Evolutionary conservation across 768 basidiomycete species (phyloP), one percentile per base, ranked within the genome.

Genomic region (Collybia sordida): DNA sequence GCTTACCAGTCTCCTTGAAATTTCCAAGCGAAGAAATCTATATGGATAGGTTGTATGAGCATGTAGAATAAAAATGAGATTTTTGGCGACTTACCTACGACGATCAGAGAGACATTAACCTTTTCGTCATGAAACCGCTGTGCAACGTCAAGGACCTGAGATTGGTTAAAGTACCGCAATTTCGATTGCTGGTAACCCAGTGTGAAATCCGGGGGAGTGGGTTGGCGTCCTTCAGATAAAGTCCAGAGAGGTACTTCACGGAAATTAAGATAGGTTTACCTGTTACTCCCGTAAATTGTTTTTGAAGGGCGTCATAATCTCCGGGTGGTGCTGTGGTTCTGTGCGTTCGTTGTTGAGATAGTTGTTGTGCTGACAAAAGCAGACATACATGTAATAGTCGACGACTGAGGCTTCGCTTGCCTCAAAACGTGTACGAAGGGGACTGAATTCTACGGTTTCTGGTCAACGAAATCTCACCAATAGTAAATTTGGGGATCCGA

Each of bases 151-250:
- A 63, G 42, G 21, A 70, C 56, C 47, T 70, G 67, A 0, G 66
- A 62, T 50, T 70, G 64, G 46, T 70, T 69, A 55, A 55, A 68
- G 49, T 71, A 71, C 27, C 69, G 58, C n/a, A 72, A 57, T 55
- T 68, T 68, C 14, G 67, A 68, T 55, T 70, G 70, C 54, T 69
- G 69, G 45, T 67, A 70, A 31, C 70, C 69, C 14, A 69, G 52
- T 22, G 61, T 61, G 42, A 67, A 72, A 36, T 70, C 66, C 6
- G 69, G 70, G 18, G 69, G 70, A 8, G 60, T 70, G 2, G 69
- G 69, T 50, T 69, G 68, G 22, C 69, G 64, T 1, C 68, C 68
- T 68, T 43, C 27, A 23, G 1, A 18, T 6, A 43, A 18, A 5
- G 28, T 21, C 40, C 35, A 17, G 17, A 36, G 17, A 18, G 47